Conservation (phyloP, 108 stramenopile genomes). For the Nitzschia palea region DNA sequence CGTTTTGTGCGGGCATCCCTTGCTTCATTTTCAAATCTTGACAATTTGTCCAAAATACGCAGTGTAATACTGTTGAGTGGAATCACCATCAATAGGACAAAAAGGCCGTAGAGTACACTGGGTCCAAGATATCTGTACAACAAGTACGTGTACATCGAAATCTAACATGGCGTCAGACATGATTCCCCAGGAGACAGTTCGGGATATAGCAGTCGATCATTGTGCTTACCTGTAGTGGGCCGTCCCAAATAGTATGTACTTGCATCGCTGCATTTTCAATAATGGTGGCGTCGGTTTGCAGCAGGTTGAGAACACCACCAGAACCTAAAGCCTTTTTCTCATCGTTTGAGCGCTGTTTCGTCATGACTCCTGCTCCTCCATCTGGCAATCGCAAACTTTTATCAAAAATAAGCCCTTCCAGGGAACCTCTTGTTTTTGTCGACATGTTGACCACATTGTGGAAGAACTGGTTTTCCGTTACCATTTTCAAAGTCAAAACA, state of each 20-base stretch:
- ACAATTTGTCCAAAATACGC: constrained; percentile 58
- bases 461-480: constrained; percentile 90
- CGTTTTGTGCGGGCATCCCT: constrained; percentile 74
- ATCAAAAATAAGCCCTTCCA: constrained; percentile 80
- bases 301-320: constrained; percentile 80
- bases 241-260: constrained; percentile 90
- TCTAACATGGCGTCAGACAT: too few species aligned
- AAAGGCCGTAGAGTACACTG: constrained; percentile 58
- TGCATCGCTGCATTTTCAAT: constrained; percentile 78
- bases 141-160: constrained; percentile 57
- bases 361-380: constrained; percentile 42
- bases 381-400: constrained; percentile 75
- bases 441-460: constrained; percentile 71
- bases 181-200: too few species aligned
- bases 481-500: constrained; percentile 73
- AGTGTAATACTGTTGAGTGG: constrained; percentile 68
- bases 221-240: constrained; percentile 51
- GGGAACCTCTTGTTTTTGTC: constrained; percentile 66
- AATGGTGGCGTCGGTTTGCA: constrained; percentile 83
- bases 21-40: constrained; percentile 60
- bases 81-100: constrained; percentile 66
- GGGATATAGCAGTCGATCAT: too few species aligned
- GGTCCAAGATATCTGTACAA: constrained; percentile 63
- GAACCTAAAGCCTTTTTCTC: constrained; percentile 43
- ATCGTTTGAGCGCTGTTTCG: constrained; percentile 13